Base-by-base conservation (phyloP, 2,329 filamentous ascomycete species). In the Aspergillus eucalypticola region DNA sequence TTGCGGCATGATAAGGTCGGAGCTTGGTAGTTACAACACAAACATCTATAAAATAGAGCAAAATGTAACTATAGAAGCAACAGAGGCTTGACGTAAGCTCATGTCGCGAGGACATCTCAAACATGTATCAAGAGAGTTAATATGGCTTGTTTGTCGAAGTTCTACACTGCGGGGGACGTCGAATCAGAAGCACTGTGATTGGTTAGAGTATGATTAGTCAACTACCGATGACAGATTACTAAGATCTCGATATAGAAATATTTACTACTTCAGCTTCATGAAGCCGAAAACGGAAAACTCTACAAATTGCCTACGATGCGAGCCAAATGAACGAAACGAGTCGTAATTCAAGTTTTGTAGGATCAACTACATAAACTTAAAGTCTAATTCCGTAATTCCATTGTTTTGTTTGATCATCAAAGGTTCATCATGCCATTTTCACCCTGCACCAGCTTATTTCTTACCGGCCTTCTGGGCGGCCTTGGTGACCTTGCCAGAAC, bases 401-500 rank as follows among this genome's bases (percentile, higher is more conserved):
- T 38, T 35, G 39, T 53, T 53, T 55, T 55, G 38, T 54, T 39
- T 55, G 41, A 55, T 55, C 53, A 55, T 55, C 35, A 55, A 55
- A 55, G 27, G 25, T 44, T 55, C 53, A 55, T 55, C 39, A 55
- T 29, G 42, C n/a, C 39, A 46, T 41, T 23, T 39, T 53, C 35
- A 41, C 35, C 53, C 52, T 42, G 53, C 39, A 55, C 53, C 38
- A 55, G 51, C 52, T 64, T 64, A 66, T 66, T 66, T 66, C 62
- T 66, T 66, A 25, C 64, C 64, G 77, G 87, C 86, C 87, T 90
- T 90, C 72, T 78, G 73, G 80, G 86, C 86, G 78, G 88, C 88
- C 73, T 78, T 78, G 73, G 76, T 78, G 66, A 83, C 81, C 87
- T 91, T 91, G 75, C 83, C 88, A 68, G 80, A 54, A 72, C 78